phyloP scores from a whole-genome alignment of 2,329 filamentous ascomycete species.

The Sporothrix pallida region DNA sequence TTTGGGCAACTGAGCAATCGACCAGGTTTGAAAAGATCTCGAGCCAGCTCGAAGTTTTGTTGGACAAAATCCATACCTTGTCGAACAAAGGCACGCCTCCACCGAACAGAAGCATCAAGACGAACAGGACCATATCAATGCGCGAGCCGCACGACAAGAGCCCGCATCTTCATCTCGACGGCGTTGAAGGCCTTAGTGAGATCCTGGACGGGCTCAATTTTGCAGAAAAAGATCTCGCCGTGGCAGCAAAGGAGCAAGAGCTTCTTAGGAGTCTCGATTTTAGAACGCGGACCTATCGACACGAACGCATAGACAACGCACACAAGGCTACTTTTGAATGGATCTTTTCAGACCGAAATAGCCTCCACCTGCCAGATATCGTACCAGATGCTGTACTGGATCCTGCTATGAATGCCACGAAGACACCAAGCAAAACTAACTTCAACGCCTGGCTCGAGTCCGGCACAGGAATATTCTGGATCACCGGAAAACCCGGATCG shows the following conservation, averaged over 20 bases:
- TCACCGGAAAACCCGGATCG: constrained; percentile 30
- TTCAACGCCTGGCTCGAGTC: neutral
- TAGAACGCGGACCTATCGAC: neutral
- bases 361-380: too few species aligned
- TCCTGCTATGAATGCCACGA: too few species aligned
- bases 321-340: constrained; percentile 29
- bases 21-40: neutral
- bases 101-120: too few species aligned
- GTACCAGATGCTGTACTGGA: too few species aligned
- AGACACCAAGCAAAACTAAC: too few species aligned
- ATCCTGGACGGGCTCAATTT: constrained; percentile 4
- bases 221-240: neutral
- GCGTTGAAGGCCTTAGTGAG: neutral
- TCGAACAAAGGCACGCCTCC: too few species aligned
- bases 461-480: constrained; percentile 29
- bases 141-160: too few species aligned
- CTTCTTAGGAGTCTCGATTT: constrained; percentile 16
- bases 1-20: too few species aligned
- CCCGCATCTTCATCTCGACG: neutral
- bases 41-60: neutral
- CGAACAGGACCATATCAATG: too few species aligned
- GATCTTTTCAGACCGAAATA: constrained; percentile 13
- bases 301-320: constrained; percentile 23
- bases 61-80: neutral
- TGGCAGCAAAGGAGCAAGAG: neutral